Evolutionary conservation across 169 alveolate genomes (phyloP), one percentile per base, ranked within the genome.

Genomic region (Ichthyophthirius multifiliis): DNA sequence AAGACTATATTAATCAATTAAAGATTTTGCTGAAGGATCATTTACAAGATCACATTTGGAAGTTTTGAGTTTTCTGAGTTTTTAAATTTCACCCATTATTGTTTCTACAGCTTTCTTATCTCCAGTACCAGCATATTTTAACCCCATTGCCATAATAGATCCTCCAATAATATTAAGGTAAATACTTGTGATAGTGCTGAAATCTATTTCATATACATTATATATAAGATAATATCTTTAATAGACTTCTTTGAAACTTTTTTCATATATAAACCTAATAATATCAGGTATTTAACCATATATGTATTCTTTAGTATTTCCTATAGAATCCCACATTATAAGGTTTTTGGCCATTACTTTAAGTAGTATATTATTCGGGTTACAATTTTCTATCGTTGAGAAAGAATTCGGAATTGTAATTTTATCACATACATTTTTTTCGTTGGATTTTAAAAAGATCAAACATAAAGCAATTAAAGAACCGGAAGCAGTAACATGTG

Each of bases 41-140:
- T 67, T 82, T 48, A 63, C 79, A 63, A 47, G 77, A 64, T 75
- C 81, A 76, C 48, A 43, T 64, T 76, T 32, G 35, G 75, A 77
- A 16, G 44, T 82, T 80, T 85, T 82, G 23, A 79, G 46, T 44
- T 83, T 85, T 75, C 89, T 83, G 20, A 88, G 65, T 47, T 76
- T 74, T 73, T 86, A 84, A 12, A 88, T 83, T 43, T 89, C 75
- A 55, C 86, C 79, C 10, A 83, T 74, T 30, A 93, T 86, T 23
- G 88, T 77, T 39, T 87, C 44, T 37, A 88, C 88, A 0, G 91
- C 93, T 64, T 90, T 82, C 63, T 74, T 48, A 78, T 93, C 92
- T 30, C 90, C 93, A 20, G 95, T 87, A 7, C 98, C 98, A 20
- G 93, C 91, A 89, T 86, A 95, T 79, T 93, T 95, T 45, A 95